phyloP scores from a whole-genome alignment of 208 protist genomes.

The Trypanosoma brucei region DNA sequence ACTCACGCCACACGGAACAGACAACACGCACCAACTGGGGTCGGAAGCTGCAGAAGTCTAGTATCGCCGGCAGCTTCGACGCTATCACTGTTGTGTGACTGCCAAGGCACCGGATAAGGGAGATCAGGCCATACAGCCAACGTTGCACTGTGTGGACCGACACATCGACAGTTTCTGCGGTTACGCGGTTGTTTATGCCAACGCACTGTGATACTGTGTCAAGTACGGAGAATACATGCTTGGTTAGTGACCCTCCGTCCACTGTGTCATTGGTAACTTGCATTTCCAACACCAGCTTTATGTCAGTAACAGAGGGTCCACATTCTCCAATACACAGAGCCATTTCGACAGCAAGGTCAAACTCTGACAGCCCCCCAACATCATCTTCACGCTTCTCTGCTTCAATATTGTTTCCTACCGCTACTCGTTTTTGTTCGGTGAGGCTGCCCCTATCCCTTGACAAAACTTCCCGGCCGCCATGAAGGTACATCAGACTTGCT shows the following conservation, averaged over 20 bases:
- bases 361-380: conserved; percentile 20
- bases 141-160: conserved; percentile 37
- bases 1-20: conserved; percentile 64
- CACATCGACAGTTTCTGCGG: conserved; percentile 3
- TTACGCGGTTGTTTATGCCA: conserved; percentile 10
- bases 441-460: conserved; percentile 25
- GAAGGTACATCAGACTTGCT: conserved; percentile 59
- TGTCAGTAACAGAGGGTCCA: conserved; percentile 3
- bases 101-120: conserved; percentile 65
- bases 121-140: conserved; percentile 65
- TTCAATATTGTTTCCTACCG: not conserved
- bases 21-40: conserved; percentile 25
- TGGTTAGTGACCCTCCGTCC: conserved; percentile 11
- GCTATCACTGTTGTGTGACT: conserved; percentile 61
- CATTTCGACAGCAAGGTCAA: conserved; percentile 38
- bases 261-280: not conserved
- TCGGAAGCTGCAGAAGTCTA: conserved; percentile 40
- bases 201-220: conserved; percentile 18
- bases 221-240: conserved; percentile 27
- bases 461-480: conserved; percentile 41
- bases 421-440: not conserved
- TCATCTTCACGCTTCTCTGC: not conserved
- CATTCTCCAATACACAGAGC: conserved; percentile 39
- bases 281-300: conserved; percentile 12
- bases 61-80: conserved; percentile 75